Evolutionary conservation across 805 yeast genomes (phyloP).

Genomic region (Saccharomyces kudriavzevii): DNA sequence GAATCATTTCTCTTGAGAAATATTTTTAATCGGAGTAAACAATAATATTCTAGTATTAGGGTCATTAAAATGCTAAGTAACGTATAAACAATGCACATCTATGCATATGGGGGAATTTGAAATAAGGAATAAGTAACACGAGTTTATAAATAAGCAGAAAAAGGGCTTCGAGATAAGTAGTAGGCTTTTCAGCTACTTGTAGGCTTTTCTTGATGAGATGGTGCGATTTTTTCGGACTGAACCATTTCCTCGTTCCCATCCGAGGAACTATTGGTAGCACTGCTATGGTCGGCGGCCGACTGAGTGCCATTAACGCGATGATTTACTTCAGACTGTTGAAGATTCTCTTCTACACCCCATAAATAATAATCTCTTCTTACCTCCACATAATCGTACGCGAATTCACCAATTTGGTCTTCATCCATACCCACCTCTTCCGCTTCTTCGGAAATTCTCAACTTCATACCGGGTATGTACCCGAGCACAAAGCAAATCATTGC

Average conservation of each 20-base stretch:
- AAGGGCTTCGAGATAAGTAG: background rate
- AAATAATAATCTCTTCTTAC: constrained; percentile 78
- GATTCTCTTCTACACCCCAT: constrained; percentile 25
- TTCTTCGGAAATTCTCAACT: constrained; percentile 67
- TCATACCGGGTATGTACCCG: constrained; percentile 68
- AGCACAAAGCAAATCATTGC: constrained; percentile 62
- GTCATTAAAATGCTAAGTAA: background rate
- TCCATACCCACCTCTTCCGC: constrained; percentile 84
- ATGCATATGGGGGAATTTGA: background rate
- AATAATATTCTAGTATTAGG: background rate
- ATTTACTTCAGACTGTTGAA: constrained; percentile 1
- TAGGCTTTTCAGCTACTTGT: background rate
- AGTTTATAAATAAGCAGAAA: background rate
- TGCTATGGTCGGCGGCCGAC: background rate
- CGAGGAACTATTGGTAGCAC: background rate
- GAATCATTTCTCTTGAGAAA: too few species aligned
- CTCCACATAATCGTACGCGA: constrained; percentile 93
- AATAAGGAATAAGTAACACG: background rate
- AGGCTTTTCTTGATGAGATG: background rate
- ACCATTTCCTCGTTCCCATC: background rate
- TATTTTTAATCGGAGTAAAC: background rate
- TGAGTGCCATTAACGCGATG: background rate
- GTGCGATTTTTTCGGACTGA: background rate
- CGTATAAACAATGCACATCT: background rate
- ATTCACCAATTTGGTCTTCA: constrained; percentile 92